Conservation (phyloP, 1,284 basidiomycete genomes). For the Clitocybe nebularis region DNA sequence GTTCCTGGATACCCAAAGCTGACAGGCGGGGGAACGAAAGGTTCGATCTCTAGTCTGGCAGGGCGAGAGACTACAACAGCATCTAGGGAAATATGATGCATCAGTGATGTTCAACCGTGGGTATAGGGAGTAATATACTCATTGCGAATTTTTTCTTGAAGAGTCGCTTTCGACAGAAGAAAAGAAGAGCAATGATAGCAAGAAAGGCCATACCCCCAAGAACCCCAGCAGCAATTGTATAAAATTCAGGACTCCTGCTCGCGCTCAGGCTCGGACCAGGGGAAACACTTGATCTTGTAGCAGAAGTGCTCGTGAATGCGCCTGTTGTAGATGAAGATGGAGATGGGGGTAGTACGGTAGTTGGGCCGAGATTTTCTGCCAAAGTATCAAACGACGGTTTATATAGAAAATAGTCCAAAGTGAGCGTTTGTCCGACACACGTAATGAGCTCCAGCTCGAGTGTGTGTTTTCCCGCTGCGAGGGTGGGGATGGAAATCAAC, state of each 20-base stretch:
- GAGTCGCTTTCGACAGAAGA: too few relatives aligned
- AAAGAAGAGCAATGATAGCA: too few relatives aligned
- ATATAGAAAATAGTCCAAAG: slow-evolving; percentile 4
- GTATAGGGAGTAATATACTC: too few relatives aligned
- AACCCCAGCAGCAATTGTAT: background rate
- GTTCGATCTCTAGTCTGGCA: too few relatives aligned
- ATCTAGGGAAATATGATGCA: too few relatives aligned
- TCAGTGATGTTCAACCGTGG: too few relatives aligned
- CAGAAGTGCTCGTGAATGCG: background rate
- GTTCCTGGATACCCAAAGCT: too few relatives aligned
- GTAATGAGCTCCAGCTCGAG: slow-evolving; percentile 1
- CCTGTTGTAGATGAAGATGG: background rate
- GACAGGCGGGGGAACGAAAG: too few relatives aligned
- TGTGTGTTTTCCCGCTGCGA: slow-evolving; percentile 2
- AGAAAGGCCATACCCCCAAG: background rate
- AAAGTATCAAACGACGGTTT: slow-evolving; percentile 1
- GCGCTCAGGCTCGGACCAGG: too few relatives aligned
- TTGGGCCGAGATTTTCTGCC: background rate
- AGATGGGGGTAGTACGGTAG: background rate
- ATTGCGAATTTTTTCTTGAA: too few relatives aligned
- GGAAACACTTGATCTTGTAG: background rate
- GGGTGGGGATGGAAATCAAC: background rate
- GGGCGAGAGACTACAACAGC: too few relatives aligned
- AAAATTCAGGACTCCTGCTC: too few relatives aligned
- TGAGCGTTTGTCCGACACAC: background rate